Base-by-base conservation (phyloP, 2,329 filamentous ascomycete species). In the Diaporthe amygdali region DNA sequence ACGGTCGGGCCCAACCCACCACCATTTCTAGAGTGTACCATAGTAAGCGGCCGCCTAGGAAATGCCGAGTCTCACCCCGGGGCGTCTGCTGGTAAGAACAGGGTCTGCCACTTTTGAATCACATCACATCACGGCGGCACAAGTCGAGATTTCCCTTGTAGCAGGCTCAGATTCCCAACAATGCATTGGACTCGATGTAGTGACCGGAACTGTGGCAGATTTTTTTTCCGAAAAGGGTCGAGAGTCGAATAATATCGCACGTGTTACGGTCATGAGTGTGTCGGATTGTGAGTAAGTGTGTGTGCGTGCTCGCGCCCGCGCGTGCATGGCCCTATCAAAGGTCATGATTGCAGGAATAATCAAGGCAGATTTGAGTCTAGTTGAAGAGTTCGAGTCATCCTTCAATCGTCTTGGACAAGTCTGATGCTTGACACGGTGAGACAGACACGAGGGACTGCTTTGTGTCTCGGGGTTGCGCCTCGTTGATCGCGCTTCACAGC, bases 401-500 rank as follows among this genome's bases (percentile, higher is more conserved):
- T 56, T 52, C 25, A 41, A 39, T 56, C 51, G 54, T 68, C 20
- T 47, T 47, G 7, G 39, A 52, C 20, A 46, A 59, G 22, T 59
- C 66, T 59, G 41, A 37, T 22, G 51, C 66, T 39, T 5, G 39
- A 59, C 17, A 39, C 39, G 22, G 37, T 59, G 66, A 68, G 59
- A 68, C 51, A 39, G 30, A 49, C 27, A 54, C 59, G 59, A 51
- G 44, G 27, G 44, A 64, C 46, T 54, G 25, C 44, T 59, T 17
- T 44, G 56, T 39, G 66, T 63, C 47, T 63, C 37, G 56, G 55
- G n/a, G 41, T 63, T 63, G 34, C 70, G 68, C 61, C 67, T 70
- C 32, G 37, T 37, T 22, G 69, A 68, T 64, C 49, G 55, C 52
- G 54, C 61, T 56, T 64, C 27, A 17, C 63, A 30, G 37, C 47